Conservation (phyloP, 495 filamentous ascomycete genomes). For the Extremus antarcticus region DNA sequence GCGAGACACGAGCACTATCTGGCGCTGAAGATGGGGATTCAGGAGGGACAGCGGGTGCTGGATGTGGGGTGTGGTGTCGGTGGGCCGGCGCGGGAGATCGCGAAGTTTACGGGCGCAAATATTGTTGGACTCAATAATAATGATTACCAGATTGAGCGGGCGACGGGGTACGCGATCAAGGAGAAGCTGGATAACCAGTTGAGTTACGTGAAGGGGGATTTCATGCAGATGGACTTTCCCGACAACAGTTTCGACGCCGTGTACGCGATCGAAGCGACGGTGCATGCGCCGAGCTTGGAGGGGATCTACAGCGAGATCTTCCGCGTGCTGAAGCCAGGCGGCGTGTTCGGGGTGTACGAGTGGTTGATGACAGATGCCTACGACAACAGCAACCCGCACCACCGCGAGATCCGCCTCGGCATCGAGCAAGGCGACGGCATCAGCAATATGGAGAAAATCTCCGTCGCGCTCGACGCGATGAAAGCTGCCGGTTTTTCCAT, state of each 20-base stretch:
- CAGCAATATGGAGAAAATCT: conserved; percentile 92
- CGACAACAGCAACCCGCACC: conserved; percentile 76
- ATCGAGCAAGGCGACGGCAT: conserved; percentile 97
- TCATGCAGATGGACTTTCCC: conserved; percentile 99
- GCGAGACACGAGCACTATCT: conserved; percentile 98
- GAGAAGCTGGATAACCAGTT: conserved; percentile 76
- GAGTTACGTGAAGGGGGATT: conserved; percentile 89
- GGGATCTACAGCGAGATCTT: conserved; percentile 92
- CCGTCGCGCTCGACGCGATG: conserved; percentile 74
- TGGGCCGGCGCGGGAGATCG: conserved; percentile 93
- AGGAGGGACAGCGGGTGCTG: conserved; percentile 77
- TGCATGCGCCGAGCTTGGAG: conserved; percentile 88
- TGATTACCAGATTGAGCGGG: conserved; percentile 97
- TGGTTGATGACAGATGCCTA: conserved; percentile 98
- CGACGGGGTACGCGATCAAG: conserved; percentile 69
- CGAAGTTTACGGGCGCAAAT: conserved; percentile 84
- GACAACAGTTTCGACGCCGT: conserved; percentile 88
- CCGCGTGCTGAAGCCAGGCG: conserved; percentile 92
- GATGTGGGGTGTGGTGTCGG: conserved; percentile 98
- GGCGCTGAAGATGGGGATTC: conserved; percentile 77
- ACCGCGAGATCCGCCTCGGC: conserved; percentile 83
- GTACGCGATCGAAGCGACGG: conserved; percentile 95
- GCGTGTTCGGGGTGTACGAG: conserved; percentile 94
- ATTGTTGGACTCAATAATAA: conserved; percentile 97
- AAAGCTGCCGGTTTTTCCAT: conserved; percentile 82